Base-by-base conservation (phyloP, 2,329 filamentous ascomycete species). In the Cladophialophora bantiana region DNA sequence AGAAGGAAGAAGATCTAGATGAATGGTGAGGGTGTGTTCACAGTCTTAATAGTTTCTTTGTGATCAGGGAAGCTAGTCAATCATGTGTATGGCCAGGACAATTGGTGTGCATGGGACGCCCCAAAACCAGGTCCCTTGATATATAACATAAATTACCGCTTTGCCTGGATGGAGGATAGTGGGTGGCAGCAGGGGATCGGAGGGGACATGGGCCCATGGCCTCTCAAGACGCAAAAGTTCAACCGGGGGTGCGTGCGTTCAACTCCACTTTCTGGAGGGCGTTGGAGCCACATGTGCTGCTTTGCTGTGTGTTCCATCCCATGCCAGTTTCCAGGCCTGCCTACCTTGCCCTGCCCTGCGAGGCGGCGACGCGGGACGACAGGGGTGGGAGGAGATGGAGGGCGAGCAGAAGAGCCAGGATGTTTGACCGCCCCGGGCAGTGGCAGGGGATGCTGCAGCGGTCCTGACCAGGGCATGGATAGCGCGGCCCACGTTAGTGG, bases 121-220 rank as follows among this genome's bases (percentile, higher is more conserved):
- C 61, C 59, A 62, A 65, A 66, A 60, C 60, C 35, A 50, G 40
- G 63, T 59, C 52, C 68, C 68, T 62, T 60, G 68, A 62, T 66
- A 70, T 69, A 66, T 67, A 67, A 66, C 55, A 42, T 40, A 55
- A 66, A 70, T 62, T 70, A 70, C 68, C 59, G 59, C 68, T 64
- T 59, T 52, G 26, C 45, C 65, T 60, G 32, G 62, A 56, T 53
- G 31, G 13, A 64, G 64, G 15, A 62, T 61, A 62, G 66, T 18
- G 50, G 45, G 60, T 58, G 50, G 35, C 60, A 58, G 59, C 45
- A 60, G 57, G 56, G 64, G 60, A 48, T 40, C 40, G 55, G 63
- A 54, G 54, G 26, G 26, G 26, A 26, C 26, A 26, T 26, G 26
- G 26, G 52, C 56, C 20, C 36, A 53, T 31, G 56, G 42, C 54